A percentile compares a stretch with the other conserved stretches of the same genome.
Conservation (phyloP, 2,329 filamentous ascomycete genomes). For the Hymenoscyphus fraxineus region DNA sequence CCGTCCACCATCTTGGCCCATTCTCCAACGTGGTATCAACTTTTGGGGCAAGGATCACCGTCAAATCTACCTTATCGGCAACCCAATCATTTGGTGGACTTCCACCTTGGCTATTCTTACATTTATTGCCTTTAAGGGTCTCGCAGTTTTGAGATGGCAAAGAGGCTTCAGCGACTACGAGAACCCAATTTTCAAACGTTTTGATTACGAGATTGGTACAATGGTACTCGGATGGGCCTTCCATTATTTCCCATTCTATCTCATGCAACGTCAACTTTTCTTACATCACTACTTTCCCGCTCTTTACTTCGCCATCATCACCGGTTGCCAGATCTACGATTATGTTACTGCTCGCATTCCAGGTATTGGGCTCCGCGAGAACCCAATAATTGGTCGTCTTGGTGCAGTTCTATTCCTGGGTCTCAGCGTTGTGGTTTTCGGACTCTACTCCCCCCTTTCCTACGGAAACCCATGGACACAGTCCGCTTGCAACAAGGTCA, state of each 20-base stretch:
- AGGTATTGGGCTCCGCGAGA: constrained; percentile 62
- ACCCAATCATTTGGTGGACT: constrained; percentile 92
- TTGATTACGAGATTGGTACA: constrained; percentile 93
- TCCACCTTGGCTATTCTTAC: constrained; percentile 73
- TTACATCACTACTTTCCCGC: constrained; percentile 98
- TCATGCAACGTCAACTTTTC: constrained; percentile 98
- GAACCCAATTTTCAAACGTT: constrained; percentile 82
- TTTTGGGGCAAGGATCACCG: constrained; percentile 96
- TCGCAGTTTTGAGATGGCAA: constrained; percentile 90
- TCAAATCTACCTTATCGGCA: constrained; percentile 94
- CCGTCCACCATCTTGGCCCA: constrained; percentile 86
- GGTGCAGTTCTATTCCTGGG: constrained; percentile 71
- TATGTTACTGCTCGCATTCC: constrained; percentile 73
- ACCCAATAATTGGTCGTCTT: constrained; percentile 70
- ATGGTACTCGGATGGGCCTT: constrained; percentile 92
- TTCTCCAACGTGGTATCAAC: constrained; percentile 92
- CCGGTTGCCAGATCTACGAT: constrained; percentile 85
- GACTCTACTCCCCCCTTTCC: constrained; percentile 79
- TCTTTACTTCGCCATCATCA: constrained; percentile 89
- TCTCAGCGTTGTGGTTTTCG: constrained; percentile 71
- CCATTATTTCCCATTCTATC: constrained; percentile 98
- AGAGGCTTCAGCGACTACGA: constrained; percentile 85
- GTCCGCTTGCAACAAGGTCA: constrained; percentile 77
- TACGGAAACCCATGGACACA: constrained; percentile 96
- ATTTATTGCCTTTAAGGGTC: constrained; percentile 79